Conservation (phyloP, 2,329 filamentous ascomycete genomes). For the Talaromyces amestolkiae region DNA sequence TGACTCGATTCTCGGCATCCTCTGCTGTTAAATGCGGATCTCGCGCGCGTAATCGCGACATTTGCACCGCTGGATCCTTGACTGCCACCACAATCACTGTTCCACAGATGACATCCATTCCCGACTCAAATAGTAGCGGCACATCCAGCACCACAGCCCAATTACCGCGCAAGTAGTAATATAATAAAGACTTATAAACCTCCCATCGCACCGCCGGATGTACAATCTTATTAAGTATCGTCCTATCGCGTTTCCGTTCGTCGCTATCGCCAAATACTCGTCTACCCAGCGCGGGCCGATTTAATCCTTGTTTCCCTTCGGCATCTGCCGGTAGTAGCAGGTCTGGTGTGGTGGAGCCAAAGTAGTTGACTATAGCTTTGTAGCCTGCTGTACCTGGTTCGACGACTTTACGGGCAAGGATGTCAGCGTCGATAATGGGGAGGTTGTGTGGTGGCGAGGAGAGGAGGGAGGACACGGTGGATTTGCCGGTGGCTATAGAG, state of each 20-base stretch:
- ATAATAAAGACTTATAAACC: slow-evolving; percentile 73
- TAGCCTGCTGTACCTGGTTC: slow-evolving; percentile 87
- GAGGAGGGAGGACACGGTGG: slow-evolving; percentile 84
- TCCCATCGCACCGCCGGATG: slow-evolving; percentile 84
- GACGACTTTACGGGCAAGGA: slow-evolving; percentile 88
- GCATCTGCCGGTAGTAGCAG: slow-evolving; percentile 64
- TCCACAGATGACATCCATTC: slow-evolving; percentile 81
- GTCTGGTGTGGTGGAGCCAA: slow-evolving; percentile 78
- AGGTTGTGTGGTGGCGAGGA: slow-evolving; percentile 76
- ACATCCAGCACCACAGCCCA: slow-evolving; percentile 94
- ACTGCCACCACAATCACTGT: slow-evolving; percentile 85
- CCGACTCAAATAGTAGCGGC: slow-evolving; percentile 84
- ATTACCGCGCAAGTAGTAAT: slow-evolving; percentile 68
- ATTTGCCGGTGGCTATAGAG: slow-evolving; percentile 97
- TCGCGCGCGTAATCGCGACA: slow-evolving; percentile 69
- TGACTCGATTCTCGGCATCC: slow-evolving; percentile 82
- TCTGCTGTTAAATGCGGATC: slow-evolving; percentile 77
- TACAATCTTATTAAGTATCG: slow-evolving; percentile 81
- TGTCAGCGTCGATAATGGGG: slow-evolving; percentile 89
- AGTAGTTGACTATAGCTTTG: slow-evolving; percentile 75
- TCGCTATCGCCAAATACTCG: slow-evolving; percentile 80
- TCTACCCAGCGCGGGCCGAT: slow-evolving; percentile 78
- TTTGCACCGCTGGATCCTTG: slow-evolving; percentile 74
- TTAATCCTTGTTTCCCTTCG: slow-evolving; percentile 67
- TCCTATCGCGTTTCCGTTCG: slow-evolving; percentile 68